Conservation (phyloP, 129 eudicot species). For the sunflower (Helianthus annuus) region DNA sequence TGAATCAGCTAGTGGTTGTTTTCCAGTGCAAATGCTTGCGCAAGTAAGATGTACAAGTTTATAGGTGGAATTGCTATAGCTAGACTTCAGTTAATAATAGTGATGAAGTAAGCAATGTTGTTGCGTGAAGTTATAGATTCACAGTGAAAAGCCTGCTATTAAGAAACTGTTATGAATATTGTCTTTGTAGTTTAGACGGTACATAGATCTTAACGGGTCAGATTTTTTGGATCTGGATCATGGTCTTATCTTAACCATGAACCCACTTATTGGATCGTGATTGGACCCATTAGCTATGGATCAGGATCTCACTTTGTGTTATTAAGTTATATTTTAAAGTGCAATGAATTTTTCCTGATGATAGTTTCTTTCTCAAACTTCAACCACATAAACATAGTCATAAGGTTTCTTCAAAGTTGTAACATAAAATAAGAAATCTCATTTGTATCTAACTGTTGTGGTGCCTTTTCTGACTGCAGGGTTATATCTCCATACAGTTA, state of each 20-base stretch:
- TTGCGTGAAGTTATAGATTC: background rate
- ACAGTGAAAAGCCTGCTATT: background rate
- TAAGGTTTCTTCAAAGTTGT: background rate
- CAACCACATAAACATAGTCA: background rate
- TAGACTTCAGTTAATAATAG: background rate
- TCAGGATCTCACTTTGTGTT: background rate
- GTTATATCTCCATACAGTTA: conserved; percentile 77
- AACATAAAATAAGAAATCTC: background rate
- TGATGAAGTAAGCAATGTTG: background rate
- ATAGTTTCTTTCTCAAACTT: background rate
- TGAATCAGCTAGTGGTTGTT: background rate
- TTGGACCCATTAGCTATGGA: background rate
- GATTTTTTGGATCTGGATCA: background rate
- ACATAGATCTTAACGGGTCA: background rate
- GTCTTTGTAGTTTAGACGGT: background rate
- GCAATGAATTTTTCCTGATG: background rate
- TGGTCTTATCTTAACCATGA: background rate
- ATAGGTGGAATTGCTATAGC: background rate
- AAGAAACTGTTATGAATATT: conserved; percentile 12
- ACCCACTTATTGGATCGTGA: background rate
- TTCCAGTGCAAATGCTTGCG: background rate
- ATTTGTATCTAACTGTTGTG: conserved; percentile 1
- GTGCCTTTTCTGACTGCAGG: conserved; percentile 53
- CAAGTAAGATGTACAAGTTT: background rate
- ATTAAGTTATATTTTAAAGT: background rate